These are phyloP conservation scores for Coniochaeta pulveracea DNA, from an alignment of 2,329 filamentous ascomycete species.

Conservation along the genomic window DNA sequence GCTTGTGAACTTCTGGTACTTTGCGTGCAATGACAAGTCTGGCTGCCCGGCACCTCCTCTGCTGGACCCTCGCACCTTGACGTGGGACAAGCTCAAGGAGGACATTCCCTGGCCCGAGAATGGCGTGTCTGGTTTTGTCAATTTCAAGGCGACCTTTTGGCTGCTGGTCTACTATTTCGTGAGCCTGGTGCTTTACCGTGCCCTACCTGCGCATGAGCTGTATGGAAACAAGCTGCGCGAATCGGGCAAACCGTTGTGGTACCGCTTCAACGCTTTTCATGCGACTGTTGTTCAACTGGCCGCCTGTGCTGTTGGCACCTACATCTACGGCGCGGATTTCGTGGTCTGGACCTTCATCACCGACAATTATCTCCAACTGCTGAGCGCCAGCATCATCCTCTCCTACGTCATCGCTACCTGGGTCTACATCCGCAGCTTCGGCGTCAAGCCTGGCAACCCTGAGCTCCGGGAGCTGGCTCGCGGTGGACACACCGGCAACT, in stretches of 20 bases:
- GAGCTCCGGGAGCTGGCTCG: slow-evolving; percentile 67
- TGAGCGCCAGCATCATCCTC: slow-evolving; percentile 74
- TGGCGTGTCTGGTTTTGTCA: slow-evolving; percentile 60
- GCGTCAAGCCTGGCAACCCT: slow-evolving; percentile 63
- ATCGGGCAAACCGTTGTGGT: slow-evolving; percentile 61
- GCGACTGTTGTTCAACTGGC: slow-evolving; percentile 65
- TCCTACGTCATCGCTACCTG: slow-evolving; percentile 62
- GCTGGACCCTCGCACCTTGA: slow-evolving; percentile 59
- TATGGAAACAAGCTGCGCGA: slow-evolving; percentile 60
- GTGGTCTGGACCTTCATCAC: slow-evolving; percentile 86
- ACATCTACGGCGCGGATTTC: slow-evolving; percentile 69
- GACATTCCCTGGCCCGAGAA: slow-evolving; percentile 73
- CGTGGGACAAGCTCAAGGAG: slow-evolving; percentile 59
- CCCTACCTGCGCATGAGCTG: slow-evolving; percentile 63
- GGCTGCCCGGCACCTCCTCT: slow-evolving; percentile 83
- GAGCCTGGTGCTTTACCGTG: slow-evolving; percentile 60
- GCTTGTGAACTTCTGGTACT: slow-evolving; percentile 67
- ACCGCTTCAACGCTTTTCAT: slow-evolving; percentile 71
- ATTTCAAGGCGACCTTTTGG: slow-evolving; percentile 56
- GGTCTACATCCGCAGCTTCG: slow-evolving; percentile 75
- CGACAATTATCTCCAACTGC: slow-evolving; percentile 78
- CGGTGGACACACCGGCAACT: slow-evolving; percentile 72
- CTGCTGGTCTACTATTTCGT: slow-evolving; percentile 69
- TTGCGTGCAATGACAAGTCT: slow-evolving; percentile 84
- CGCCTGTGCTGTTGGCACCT: slow-evolving; percentile 63